phyloP scores from a whole-genome alignment of 1,284 basidiomycete genomes.

The Amylostereum areolatum region DNA sequence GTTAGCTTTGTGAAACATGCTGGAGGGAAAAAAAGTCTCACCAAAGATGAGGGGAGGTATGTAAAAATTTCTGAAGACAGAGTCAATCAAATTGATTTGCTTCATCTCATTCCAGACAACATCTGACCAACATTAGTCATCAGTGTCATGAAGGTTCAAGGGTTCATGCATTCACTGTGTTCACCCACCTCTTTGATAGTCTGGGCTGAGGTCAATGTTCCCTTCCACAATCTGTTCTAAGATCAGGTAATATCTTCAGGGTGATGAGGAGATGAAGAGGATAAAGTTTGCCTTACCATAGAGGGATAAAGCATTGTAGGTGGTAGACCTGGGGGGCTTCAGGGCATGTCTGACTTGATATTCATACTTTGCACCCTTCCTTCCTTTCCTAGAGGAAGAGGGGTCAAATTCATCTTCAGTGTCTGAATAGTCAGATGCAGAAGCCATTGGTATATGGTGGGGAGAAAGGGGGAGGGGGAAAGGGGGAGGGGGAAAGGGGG shows the following conservation, averaged over 20 bases:
- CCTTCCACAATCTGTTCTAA: slow-evolving; percentile 42
- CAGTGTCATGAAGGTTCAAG: background rate
- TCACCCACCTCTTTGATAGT: slow-evolving; percentile 43
- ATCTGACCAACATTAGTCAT: slow-evolving; percentile 22
- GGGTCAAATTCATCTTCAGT: slow-evolving; percentile 20
- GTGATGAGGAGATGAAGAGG: background rate
- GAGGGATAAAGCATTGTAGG: slow-evolving; percentile 60
- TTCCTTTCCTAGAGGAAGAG: slow-evolving; percentile 14
- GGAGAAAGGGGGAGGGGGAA: background rate
- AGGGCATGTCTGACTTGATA: slow-evolving; percentile 54
- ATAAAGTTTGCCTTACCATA: slow-evolving; percentile 37
- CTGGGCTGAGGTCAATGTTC: slow-evolving; percentile 42
- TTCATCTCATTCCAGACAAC: slow-evolving; percentile 43
- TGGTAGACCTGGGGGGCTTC: slow-evolving; percentile 56
- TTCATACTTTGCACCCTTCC: slow-evolving; percentile 17
- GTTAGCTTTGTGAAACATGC: slow-evolving; percentile 14
- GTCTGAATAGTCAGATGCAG: slow-evolving; percentile 39
- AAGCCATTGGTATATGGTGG: slow-evolving; percentile 21
- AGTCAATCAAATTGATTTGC: slow-evolving; percentile 46
- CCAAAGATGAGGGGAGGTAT: slow-evolving; percentile 50
- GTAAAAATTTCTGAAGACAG: slow-evolving; percentile 50
- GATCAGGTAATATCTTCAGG: background rate
- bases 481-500: background rate
- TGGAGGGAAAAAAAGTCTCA: slow-evolving; percentile 15
- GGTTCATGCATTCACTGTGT: too few species aligned